A percentile compares a stretch with the other conserved stretches of the same genome.
These are phyloP conservation scores for Pseudogymnoascus sp. DNA, from an alignment of 2,329 filamentous ascomycete species.

Conservation along the genomic window DNA sequence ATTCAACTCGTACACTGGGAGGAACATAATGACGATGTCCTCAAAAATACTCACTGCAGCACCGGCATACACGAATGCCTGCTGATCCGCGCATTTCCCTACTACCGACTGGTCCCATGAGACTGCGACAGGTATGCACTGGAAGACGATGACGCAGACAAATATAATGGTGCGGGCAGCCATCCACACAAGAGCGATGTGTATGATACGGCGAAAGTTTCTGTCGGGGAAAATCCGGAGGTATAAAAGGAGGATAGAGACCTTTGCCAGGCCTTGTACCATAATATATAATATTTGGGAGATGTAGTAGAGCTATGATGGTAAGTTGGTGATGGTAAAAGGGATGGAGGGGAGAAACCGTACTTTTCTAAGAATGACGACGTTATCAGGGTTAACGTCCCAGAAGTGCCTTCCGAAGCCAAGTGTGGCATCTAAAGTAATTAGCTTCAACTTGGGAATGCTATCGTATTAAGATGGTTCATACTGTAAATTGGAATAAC, in stretches of 20 bases:
- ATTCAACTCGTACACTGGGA: constrained; percentile 58
- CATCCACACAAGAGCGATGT: constrained; percentile 13
- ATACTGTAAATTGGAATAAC: constrained; percentile 17
- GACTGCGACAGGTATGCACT: constrained; percentile 18
- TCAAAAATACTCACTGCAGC: constrained; percentile 62
- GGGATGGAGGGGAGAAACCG: neutral
- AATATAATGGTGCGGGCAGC: constrained; percentile 12
- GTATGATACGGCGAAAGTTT: constrained; percentile 11
- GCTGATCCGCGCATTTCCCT: constrained; percentile 49
- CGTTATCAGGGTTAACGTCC: constrained; percentile 14
- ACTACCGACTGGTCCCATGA: constrained; percentile 15
- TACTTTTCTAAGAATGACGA: constrained; percentile 16
- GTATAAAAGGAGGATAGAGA: constrained; percentile 20
- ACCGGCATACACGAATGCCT: constrained; percentile 58
- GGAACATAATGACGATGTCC: constrained; percentile 57
- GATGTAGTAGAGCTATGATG: constrained; percentile 18
- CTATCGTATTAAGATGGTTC: neutral
- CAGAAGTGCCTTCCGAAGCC: constrained; percentile 19
- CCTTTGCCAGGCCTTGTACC: constrained; percentile 18
- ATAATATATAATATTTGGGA: constrained; percentile 19
- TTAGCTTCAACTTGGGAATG: neutral
- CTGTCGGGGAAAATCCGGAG: constrained; percentile 17
- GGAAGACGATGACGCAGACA: constrained; percentile 16
- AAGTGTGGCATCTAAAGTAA: constrained; percentile 12
- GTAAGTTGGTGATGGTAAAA: neutral